Evolutionary conservation across 179 eudicot genomes (phyloP).

Genomic region (Gypsophila paniculata): DNA sequence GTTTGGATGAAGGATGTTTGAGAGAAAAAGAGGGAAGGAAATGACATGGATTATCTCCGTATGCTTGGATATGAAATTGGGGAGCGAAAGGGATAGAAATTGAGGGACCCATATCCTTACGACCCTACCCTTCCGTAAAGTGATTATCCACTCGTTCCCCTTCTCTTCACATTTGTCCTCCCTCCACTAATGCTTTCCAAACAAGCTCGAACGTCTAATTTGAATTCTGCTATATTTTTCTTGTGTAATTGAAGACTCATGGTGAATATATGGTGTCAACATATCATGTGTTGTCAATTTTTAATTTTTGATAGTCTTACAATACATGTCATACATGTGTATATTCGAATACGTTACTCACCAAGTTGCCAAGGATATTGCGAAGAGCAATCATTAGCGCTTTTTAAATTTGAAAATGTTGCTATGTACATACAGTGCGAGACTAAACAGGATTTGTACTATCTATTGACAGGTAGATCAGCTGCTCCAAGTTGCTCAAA

Average conservation of each 20-base stretch:
- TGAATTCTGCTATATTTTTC: not conserved
- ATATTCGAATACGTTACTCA: not conserved
- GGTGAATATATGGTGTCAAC: not conserved
- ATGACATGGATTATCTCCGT: not conserved
- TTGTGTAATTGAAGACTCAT: not conserved
- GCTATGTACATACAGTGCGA: not conserved
- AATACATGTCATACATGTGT: not conserved
- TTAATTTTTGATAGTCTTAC: not conserved
- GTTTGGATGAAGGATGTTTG: not conserved
- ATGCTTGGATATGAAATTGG: not conserved
- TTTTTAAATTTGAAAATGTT: not conserved
- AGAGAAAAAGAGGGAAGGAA: not conserved
- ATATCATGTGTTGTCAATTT: not conserved
- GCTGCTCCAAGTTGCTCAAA: slow-evolving; percentile 83
- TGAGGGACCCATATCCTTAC: not conserved
- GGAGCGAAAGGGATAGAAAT: not conserved
- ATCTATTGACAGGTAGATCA: slow-evolving; percentile 65
- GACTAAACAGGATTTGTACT: slow-evolving; percentile 6
- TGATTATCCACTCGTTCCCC: no score
- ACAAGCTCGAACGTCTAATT: not conserved
- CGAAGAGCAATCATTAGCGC: not conserved
- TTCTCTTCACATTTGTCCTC: not conserved
- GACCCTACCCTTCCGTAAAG: no score
- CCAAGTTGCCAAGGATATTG: not conserved
- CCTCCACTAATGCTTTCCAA: not conserved